A percentile compares a stretch with the other conserved stretches of the same genome.
phyloP scores from a whole-genome alignment of 176 grass and related monocot genomes.

The Zoysia japonica region DNA sequence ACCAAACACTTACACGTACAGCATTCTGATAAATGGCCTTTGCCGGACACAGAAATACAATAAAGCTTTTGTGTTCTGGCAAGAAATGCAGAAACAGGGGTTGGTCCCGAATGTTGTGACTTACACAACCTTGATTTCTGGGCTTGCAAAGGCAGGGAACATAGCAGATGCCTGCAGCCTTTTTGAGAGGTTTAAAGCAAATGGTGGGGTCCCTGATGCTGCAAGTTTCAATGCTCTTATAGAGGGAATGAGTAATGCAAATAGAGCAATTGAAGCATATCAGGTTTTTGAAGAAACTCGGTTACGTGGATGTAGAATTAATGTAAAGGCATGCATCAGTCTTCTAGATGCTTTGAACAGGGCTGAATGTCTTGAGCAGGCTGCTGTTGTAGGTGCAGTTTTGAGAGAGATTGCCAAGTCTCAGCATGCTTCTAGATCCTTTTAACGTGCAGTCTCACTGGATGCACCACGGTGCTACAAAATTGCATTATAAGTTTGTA shows the following conservation, averaged over 20 bases:
- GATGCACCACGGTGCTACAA: neutral
- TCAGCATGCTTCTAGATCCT: slow-evolving; percentile 72
- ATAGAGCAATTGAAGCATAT: slow-evolving; percentile 78
- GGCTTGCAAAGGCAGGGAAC: slow-evolving; percentile 82
- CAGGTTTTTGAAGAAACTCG: slow-evolving; percentile 78
- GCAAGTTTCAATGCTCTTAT: slow-evolving; percentile 84
- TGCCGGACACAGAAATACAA: slow-evolving; percentile 83
- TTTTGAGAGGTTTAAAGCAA: slow-evolving; percentile 81
- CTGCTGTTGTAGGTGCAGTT: slow-evolving; percentile 88
- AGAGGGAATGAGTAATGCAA: slow-evolving; percentile 96
- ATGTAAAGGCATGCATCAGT: slow-evolving; percentile 75
- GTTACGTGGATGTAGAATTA: slow-evolving; percentile 71
- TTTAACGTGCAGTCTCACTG: slow-evolving; percentile 44
- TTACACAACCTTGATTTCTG: neutral
- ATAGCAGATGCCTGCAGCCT: slow-evolving; percentile 69
- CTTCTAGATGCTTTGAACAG: slow-evolving; percentile 86
- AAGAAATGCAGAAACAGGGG: slow-evolving; percentile 93
- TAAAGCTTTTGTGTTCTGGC: slow-evolving; percentile 92
- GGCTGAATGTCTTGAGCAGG: slow-evolving; percentile 79
- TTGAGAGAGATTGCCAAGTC: slow-evolving; percentile 94
- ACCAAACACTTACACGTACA: neutral
- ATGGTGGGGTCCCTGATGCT: slow-evolving; percentile 72
- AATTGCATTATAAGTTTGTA: neutral
- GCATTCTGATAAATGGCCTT: slow-evolving; percentile 84
- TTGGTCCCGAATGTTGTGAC: slow-evolving; percentile 70